Evolutionary conservation across 805 yeast genomes (phyloP).

Genomic region (Sporopachydermia lactativora): DNA sequence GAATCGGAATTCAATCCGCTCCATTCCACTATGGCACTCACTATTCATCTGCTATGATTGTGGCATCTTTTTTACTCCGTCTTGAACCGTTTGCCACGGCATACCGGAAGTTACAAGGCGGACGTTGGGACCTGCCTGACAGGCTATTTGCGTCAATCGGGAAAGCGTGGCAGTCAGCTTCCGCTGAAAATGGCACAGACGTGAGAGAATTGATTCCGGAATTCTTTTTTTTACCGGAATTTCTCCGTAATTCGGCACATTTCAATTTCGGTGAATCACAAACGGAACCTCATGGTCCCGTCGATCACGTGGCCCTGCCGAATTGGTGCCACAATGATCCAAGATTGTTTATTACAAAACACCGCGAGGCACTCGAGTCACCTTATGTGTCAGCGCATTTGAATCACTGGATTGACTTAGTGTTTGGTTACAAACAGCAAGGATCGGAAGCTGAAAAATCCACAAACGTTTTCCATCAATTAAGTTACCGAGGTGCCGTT

Average conservation of each 20-base stretch:
- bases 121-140: conserved; percentile 81
- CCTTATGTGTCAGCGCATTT: conserved; percentile 63
- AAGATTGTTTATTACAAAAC: conserved; percentile 52
- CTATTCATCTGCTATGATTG: conserved; percentile 90
- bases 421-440: conserved; percentile 70
- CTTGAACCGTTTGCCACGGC: conserved; percentile 73
- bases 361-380: conserved; percentile 75
- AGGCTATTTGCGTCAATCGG: conserved; percentile 59
- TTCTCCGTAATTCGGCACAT: conserved; percentile 47
- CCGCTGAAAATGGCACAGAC: conserved; percentile 71
- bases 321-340: conserved; percentile 80
- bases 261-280: conserved; percentile 64
- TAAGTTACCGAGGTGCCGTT: conserved; percentile 76
- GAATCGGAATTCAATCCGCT: conserved; percentile 29
- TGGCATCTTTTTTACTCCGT: conserved; percentile 64
- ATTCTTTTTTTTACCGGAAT: conserved; percentile 72
- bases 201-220: conserved; percentile 83
- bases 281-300: conserved; percentile 27
- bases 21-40: conserved; percentile 92
- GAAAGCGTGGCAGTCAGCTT: conserved; percentile 74
- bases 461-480: conserved; percentile 68
- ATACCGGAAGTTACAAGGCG: conserved; percentile 69
- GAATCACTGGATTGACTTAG: conserved; percentile 74
- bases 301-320: conserved; percentile 57
- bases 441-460: conserved; percentile 56